Evolutionary conservation across 805 yeast species (phyloP), one percentile per base, ranked within the genome.

Genomic region (Cyberlindnera saturnus): DNA sequence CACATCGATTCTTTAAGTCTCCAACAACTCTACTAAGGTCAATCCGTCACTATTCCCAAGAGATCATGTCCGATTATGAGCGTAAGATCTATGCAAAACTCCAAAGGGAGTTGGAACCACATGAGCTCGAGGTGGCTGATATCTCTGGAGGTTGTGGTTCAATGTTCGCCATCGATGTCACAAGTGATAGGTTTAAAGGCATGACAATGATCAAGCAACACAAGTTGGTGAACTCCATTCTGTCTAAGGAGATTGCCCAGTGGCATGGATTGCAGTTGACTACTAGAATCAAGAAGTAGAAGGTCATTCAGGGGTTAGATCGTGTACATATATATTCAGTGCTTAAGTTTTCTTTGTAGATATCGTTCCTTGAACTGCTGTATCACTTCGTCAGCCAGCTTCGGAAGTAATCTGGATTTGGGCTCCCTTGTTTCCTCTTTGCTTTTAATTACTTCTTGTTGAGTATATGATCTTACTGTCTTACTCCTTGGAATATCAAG

Each of bases 71-170:
- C 34, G 79, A 71, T 15, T 81, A 82, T 55, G 96, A 89, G 62
- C 60, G 67, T 40, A 71, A 81, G 59, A 75, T 89, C 20, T 81
- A 68, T 56, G 65, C 71, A 20, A 78, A 78, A 43, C 67, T 89
- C 33, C 55, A 70, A 10, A 62, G 69, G 19, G 73, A 73, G 42
- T 75, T 91, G 38, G 51, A 67, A 6, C 97, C 99, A 2, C 61
- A 65, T 28, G 64, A 63, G 31, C 66, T 90, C 37, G 70, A 73
- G 23, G 97, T 91, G 6, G 70, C 73, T 50, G 98, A 91, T 60
- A 80, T 91, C 8, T 82, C 93, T 23, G 98, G 91, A 16, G 99
- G 99, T 1, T 93, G 99, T 65, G 99, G 99, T 1, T 89, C 97
- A 6, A 93, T 93, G 99, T 93, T 88, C 66, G 88, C 96, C 38